Conservation (phyloP, 495 filamentous ascomycete genomes). For the Bacidia rubella region DNA sequence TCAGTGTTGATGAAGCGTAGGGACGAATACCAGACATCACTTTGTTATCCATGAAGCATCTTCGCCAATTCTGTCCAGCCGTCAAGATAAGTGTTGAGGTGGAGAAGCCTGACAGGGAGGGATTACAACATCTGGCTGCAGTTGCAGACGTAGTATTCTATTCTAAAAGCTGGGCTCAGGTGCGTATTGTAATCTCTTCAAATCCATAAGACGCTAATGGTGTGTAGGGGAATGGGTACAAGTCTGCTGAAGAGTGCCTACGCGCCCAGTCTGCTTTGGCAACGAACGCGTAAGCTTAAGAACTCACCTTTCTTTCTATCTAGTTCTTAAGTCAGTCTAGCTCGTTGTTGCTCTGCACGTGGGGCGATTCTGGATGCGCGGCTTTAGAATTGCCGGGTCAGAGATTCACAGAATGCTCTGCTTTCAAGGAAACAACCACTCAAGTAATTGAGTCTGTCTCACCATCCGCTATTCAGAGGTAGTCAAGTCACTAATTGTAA, state of each 20-base stretch:
- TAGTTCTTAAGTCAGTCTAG: constrained; percentile 22
- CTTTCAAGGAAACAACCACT: neutral
- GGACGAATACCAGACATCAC: constrained; percentile 53
- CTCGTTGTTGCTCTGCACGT: constrained; percentile 49
- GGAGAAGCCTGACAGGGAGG: constrained; percentile 51
- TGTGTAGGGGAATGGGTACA: constrained; percentile 33
- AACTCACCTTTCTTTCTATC: neutral
- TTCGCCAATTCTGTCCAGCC: constrained; percentile 34
- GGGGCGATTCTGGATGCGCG: constrained; percentile 48
- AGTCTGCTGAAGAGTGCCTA: constrained; percentile 36
- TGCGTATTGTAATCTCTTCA: constrained; percentile 24
- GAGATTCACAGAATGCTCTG: constrained; percentile 3
- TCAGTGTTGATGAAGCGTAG: constrained; percentile 22
- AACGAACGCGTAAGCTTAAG: constrained; percentile 30
- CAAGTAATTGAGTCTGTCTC: constrained; percentile 18
- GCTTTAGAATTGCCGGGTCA: constrained; percentile 29
- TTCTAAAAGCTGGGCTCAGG: constrained; percentile 56
- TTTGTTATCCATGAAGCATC: constrained; percentile 44
- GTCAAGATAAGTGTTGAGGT: constrained; percentile 52
- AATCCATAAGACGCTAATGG: constrained; percentile 7
- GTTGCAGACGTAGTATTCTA: constrained; percentile 59
- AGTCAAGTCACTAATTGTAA: constrained; percentile 2
- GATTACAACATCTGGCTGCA: constrained; percentile 45
- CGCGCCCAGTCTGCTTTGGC: constrained; percentile 29
- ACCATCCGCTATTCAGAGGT: constrained; percentile 4